Evolutionary conservation across 2,329 filamentous ascomycete genomes (phyloP), one percentile per base, ranked within the genome.

Genomic region (Fusarium compactum): DNA sequence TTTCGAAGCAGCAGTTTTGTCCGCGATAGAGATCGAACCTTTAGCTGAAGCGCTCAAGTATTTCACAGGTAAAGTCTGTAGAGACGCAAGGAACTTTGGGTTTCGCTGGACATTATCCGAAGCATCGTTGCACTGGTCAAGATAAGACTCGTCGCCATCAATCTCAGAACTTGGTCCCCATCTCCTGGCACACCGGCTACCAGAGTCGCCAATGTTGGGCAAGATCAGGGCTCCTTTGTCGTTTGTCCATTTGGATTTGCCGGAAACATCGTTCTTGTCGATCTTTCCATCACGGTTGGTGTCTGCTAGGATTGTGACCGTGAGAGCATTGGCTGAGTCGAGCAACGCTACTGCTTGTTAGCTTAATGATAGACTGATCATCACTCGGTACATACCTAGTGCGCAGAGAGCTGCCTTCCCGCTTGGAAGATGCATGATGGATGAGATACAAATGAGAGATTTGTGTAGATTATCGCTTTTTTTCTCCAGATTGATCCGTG

Each of bases 211-310:
- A 4, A 82, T 78, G 27, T 80, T 81, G 3, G 80, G 71, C 0
- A 82, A 73, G 32, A 82, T 78, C 3, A 82, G 70, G 2, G 80
- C 79, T 3, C 80, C 80, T 3, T 55, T 59, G 0, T 48, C 25
- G 1, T 57, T 8, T 1, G 75, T 75, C 77, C 77, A 78, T 1
- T 34, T 40, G 0, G 57, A 34, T 62, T 79, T 81, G 5, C 61
- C 65, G 0, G 11, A 10, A 0, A 66, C 20, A 40, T 81, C 78
- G 1, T 65, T 58, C 2, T 50, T 30, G 4, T 80, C 76, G 46
- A 81, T 69, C 1, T 58, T 45, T 10, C 80, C 80, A 45, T 82
- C 80, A 3, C 80, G 77, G 54, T 82, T 81, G 11, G 75, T 80
- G 62, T 82, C 80, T n/a, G 80, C 80, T 11, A 70, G 65, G 6